Conservation (phyloP, 352 stramenopile species). For the Phytophthora colocasiae region DNA sequence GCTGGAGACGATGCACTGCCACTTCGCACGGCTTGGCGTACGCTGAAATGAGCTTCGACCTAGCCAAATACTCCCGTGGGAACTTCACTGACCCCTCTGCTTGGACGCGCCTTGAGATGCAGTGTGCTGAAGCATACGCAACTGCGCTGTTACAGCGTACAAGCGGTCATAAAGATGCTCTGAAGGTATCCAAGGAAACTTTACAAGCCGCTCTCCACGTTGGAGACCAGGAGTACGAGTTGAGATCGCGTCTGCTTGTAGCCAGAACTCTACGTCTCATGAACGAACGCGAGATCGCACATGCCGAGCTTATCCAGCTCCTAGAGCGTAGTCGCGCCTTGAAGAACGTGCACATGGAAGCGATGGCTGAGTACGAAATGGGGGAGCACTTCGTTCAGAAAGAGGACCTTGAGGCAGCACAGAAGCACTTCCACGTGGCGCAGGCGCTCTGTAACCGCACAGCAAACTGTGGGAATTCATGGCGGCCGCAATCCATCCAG, state of each 20-base stretch:
- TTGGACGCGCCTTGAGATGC: slow-evolving; percentile 49
- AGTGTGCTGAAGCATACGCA: slow-evolving; percentile 52
- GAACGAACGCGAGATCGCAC: slow-evolving; percentile 47
- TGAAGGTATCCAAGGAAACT: slow-evolving; percentile 56
- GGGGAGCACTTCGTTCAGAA: slow-evolving; percentile 47
- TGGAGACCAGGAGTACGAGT: slow-evolving; percentile 50
- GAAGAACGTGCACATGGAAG: slow-evolving; percentile 51
- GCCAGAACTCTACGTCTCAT: slow-evolving; percentile 44
- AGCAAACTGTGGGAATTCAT: slow-evolving; percentile 41
- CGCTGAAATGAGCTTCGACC: slow-evolving; percentile 51
- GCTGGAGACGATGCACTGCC: slow-evolving; percentile 52
- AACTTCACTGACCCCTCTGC: slow-evolving; percentile 8
- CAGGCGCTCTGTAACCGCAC: slow-evolving; percentile 59
- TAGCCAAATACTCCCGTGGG: slow-evolving; percentile 41
- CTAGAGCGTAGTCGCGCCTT: slow-evolving; percentile 45
- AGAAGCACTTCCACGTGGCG: slow-evolving; percentile 47
- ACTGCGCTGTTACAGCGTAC: slow-evolving; percentile 44
- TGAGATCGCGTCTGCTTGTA: slow-evolving; percentile 50
- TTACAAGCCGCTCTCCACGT: slow-evolving; percentile 45
- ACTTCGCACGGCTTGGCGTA: slow-evolving; percentile 49
- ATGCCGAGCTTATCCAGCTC: slow-evolving; percentile 50
- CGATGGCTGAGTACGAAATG: slow-evolving; percentile 58
- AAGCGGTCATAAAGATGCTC: slow-evolving; percentile 42
- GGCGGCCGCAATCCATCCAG: slow-evolving; percentile 52
- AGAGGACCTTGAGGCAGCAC: slow-evolving; percentile 47